These are phyloP conservation scores for Alternaria sp. DNA, from an alignment of 2,329 filamentous ascomycete species.

Conservation along the genomic window DNA sequence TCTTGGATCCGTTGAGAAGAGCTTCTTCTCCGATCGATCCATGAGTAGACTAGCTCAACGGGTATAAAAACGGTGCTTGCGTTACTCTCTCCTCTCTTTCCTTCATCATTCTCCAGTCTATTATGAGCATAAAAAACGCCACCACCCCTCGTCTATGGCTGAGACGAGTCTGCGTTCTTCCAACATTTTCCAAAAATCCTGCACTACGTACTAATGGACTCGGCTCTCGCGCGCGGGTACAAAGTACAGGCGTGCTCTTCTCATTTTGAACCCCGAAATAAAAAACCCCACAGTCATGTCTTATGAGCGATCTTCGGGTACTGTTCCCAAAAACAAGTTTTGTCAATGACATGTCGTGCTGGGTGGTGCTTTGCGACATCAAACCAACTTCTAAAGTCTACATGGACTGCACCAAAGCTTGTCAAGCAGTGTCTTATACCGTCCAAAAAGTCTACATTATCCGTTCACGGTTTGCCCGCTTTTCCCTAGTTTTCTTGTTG, in stretches of 20 bases:
- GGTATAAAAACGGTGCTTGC: neutral
- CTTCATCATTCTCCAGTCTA: neutral
- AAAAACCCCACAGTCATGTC: fast-evolving
- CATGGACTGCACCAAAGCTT: neutral
- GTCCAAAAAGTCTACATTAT: too few species aligned
- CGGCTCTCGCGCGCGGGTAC: neutral
- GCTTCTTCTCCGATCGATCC: too few species aligned
- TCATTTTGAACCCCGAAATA: neutral
- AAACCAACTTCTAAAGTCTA: neutral
- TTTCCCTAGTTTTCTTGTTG: neutral
- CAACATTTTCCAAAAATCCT: neutral
- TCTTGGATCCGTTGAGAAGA: too few species aligned
- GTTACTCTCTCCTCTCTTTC: neutral
- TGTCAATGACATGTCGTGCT: neutral
- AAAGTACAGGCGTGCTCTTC: neutral
- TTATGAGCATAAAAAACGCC: neutral
- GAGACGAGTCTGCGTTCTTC: neutral
- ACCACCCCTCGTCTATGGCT: too few species aligned
- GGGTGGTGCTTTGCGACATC: neutral
- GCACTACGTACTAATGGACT: fast-evolving
- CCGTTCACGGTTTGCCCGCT: fast-evolving
- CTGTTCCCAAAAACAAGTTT: neutral
- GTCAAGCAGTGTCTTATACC: too few species aligned
- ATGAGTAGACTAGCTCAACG: neutral
- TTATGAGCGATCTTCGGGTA: neutral